Conservation (phyloP, 140 eudicot genomes). For the Bidens hawaiensis region DNA sequence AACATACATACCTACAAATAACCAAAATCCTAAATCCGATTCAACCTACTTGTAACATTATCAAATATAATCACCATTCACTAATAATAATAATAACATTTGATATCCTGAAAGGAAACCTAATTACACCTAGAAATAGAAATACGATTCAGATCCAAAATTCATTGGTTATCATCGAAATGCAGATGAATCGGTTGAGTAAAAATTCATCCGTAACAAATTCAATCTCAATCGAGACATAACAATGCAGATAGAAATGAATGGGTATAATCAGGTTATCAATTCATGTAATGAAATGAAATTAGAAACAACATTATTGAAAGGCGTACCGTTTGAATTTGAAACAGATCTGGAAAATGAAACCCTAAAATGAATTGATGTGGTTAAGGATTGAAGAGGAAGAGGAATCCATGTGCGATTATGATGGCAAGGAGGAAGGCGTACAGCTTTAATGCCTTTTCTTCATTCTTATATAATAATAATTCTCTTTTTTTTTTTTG, state of each 20-base stretch:
- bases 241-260: conserved; percentile 10
- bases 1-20: conserved; percentile 19
- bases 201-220: too few species aligned
- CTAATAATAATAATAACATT: too few species aligned
- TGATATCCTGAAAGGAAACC: too few species aligned
- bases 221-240: too few species aligned
- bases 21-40: conserved; percentile 8
- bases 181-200: too few species aligned
- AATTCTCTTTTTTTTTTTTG: too few species aligned
- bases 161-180: conserved; percentile 14
- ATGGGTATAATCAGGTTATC: neutral
- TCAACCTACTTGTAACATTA: conserved; percentile 6
- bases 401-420: conserved; percentile 28
- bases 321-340: conserved; percentile 15
- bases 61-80: too few species aligned
- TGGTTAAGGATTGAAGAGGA: conserved; percentile 1
- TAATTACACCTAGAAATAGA: too few species aligned
- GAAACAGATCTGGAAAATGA: conserved; percentile 28
- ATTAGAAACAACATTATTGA: neutral
- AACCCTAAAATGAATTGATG: too few species aligned
- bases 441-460: conserved; percentile 31
- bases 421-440: conserved; percentile 17
- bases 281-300: too few species aligned
- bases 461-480: conserved; percentile 19
- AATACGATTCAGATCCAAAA: conserved; percentile 18